Percentiles rank a stretch among this genome's conserved stretches.
These are phyloP conservation scores for Aureobasidium sp. DNA, from an alignment of 2,329 filamentous ascomycete genomes.

Conservation along the genomic window DNA sequence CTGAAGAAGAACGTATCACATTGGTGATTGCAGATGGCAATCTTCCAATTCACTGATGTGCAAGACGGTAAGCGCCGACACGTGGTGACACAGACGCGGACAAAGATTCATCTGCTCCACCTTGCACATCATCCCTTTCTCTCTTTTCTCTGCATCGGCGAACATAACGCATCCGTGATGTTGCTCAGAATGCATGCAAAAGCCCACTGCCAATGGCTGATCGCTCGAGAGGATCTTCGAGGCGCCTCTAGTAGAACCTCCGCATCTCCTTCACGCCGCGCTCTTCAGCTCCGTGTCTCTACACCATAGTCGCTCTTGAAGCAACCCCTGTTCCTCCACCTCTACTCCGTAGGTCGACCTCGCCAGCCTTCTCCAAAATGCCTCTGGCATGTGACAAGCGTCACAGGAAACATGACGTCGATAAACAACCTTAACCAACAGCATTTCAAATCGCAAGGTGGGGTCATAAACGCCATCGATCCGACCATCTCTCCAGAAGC, in stretches of 20 bases:
- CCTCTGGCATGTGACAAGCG: neutral
- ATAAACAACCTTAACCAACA: neutral
- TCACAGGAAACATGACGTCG: slow-evolving; percentile 5
- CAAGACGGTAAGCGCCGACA: slow-evolving; percentile 1
- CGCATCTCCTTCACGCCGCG: too few relatives aligned
- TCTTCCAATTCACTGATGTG: neutral
- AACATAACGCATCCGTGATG: neutral
- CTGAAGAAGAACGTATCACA: slow-evolving; percentile 5
- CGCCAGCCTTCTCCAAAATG: neutral
- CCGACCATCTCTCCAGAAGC: neutral
- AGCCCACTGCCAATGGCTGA: neutral
- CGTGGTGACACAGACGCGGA: neutral
- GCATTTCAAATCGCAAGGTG: neutral
- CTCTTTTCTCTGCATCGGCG: neutral
- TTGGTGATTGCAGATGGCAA: neutral
- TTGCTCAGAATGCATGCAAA: neutral
- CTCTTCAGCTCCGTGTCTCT: too few relatives aligned
- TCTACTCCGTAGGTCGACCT: too few relatives aligned
- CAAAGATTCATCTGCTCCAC: neutral
- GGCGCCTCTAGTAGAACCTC: too few relatives aligned
- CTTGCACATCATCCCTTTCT: neutral
- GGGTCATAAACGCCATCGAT: neutral
- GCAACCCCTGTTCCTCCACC: too few relatives aligned
- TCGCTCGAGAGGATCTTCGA: too few relatives aligned
- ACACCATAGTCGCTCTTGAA: too few relatives aligned